Conservation (phyloP, 805 yeast genomes). For the Brettanomyces naardenensis region DNA sequence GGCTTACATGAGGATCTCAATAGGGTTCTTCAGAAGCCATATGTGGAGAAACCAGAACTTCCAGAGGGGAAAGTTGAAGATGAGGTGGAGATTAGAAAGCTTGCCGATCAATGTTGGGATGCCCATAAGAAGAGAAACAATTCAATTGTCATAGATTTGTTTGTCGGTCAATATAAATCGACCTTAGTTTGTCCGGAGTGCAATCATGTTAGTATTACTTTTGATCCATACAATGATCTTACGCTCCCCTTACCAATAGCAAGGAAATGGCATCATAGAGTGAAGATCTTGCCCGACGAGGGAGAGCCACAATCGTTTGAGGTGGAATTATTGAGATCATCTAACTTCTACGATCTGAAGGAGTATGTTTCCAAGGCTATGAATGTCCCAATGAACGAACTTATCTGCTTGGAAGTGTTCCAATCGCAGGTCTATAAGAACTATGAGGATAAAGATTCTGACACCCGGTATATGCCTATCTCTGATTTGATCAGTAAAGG, state of each 20-base stretch:
- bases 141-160: constrained; percentile 76
- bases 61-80: constrained; percentile 53
- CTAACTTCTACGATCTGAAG: constrained; percentile 58
- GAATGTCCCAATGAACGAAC: constrained; percentile 26
- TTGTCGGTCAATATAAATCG: constrained; percentile 86
- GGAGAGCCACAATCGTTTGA: constrained; percentile 47
- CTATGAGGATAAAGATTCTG: constrained; percentile 49
- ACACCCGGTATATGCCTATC: constrained; percentile 54
- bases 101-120: constrained; percentile 76
- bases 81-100: constrained; percentile 39
- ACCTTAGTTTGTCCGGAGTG: constrained; percentile 87
- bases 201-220: constrained; percentile 70
- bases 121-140: constrained; percentile 75
- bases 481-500: constrained; percentile 54
- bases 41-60: constrained; percentile 80
- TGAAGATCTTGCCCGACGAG: constrained; percentile 54
- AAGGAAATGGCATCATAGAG: constrained; percentile 59
- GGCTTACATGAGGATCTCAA: constrained; percentile 91
- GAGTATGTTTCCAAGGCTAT: constrained; percentile 46
- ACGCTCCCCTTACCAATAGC: constrained; percentile 83
- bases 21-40: constrained; percentile 74
- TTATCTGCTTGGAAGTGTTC: constrained; percentile 57
- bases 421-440: constrained; percentile 60
- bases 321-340: constrained; percentile 61
- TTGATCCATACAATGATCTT: constrained; percentile 88